Conservation (phyloP, 179 eudicot genomes). For the Silene noctiflora region DNA sequence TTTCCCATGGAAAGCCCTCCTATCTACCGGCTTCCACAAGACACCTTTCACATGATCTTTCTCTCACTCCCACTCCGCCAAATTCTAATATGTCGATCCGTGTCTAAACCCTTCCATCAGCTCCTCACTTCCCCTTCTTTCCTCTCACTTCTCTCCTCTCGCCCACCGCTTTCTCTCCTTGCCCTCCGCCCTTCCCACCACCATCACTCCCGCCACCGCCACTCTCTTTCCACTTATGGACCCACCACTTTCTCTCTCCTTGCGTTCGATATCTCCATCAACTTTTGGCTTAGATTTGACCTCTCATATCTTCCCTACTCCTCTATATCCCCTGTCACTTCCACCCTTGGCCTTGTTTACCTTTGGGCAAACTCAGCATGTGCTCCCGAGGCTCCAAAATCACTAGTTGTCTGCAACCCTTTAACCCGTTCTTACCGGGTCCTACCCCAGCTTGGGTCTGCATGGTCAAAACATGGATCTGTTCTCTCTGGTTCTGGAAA, state of each 20-base stretch:
- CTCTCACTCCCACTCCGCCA: constrained; percentile 51
- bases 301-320: constrained; percentile 73
- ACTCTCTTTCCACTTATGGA: constrained; percentile 22
- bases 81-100: constrained; percentile 50
- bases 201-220: constrained; percentile 44
- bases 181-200: constrained; percentile 58
- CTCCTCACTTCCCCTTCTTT: constrained; percentile 55
- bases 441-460: constrained; percentile 85
- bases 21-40: constrained; percentile 55
- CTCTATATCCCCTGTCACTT: constrained; percentile 67
- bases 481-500: constrained; percentile 59
- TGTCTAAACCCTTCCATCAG: constrained; percentile 49
- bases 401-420: constrained; percentile 68
- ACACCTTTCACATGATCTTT: constrained; percentile 67
- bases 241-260: constrained; percentile 32
- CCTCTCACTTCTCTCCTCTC: constrained; percentile 33
- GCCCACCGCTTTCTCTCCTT: constrained; percentile 31
- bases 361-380: constrained; percentile 60
- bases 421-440: constrained; percentile 38
- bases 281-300: constrained; percentile 51
- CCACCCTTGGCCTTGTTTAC: constrained; percentile 66
- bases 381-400: constrained; percentile 32
- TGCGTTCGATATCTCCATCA: constrained; percentile 51
- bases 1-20: constrained; percentile 39
- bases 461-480: constrained; percentile 92